A percentile compares a stretch with the other conserved stretches of the same genome.
Evolutionary conservation across 345 rosid genomes (phyloP).

Genomic region (Linum tenue): DNA sequence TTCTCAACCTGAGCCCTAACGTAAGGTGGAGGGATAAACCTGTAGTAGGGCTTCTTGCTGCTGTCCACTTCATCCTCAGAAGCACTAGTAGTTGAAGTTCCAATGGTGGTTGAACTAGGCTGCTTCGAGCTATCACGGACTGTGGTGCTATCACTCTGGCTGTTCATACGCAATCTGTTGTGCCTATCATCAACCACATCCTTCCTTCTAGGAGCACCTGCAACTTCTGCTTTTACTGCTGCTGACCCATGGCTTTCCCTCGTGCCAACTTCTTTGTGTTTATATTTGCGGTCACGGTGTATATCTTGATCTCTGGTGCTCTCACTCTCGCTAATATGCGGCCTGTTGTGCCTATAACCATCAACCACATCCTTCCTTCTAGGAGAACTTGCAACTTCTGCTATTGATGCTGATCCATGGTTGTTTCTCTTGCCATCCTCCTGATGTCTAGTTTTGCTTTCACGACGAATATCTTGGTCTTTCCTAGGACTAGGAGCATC

Average conservation of each 20-base stretch:
- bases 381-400: slow-evolving; percentile 11
- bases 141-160: slow-evolving; percentile 17
- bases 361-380: slow-evolving; percentile 17
- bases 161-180: slow-evolving; percentile 21
- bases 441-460: slow-evolving; percentile 10
- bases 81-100: slow-evolving; percentile 16
- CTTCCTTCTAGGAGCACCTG: slow-evolving; percentile 13
- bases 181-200: slow-evolving; percentile 13
- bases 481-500: slow-evolving; percentile 1
- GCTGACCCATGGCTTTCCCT: not conserved
- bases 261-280: slow-evolving; percentile 4
- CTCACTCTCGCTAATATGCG: slow-evolving; percentile 24
- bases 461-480: slow-evolving; percentile 9
- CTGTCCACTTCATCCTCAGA: slow-evolving; percentile 35
- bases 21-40: slow-evolving; percentile 48
- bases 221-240: slow-evolving; percentile 10
- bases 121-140: slow-evolving; percentile 14
- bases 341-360: slow-evolving; percentile 7
- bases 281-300: slow-evolving; percentile 4
- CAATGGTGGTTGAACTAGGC: slow-evolving; percentile 38
- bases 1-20: slow-evolving; percentile 21
- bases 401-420: not conserved
- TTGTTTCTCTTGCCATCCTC: not conserved
- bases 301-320: slow-evolving; percentile 16
- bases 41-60: slow-evolving; percentile 27